phyloP scores from a whole-genome alignment of 345 rosid genomes.

The Garcia nutans region DNA sequence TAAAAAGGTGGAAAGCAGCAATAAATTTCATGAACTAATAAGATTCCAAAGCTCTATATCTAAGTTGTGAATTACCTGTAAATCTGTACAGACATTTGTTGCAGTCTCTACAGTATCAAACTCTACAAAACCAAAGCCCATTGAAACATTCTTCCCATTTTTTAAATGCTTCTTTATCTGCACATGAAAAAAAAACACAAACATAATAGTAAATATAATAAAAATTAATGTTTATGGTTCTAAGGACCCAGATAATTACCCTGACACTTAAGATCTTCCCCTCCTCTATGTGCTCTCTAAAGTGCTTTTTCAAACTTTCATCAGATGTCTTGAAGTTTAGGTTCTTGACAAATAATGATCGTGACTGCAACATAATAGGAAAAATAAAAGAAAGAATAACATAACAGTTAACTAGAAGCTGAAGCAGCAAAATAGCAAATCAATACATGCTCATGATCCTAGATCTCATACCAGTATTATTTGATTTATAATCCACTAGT shows the following conservation, averaged over 20 bases:
- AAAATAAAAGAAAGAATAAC: constrained; percentile 30
- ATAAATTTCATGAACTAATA: background rate
- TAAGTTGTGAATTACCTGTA: constrained; percentile 54
- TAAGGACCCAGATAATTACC: constrained; percentile 44
- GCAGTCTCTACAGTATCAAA: constrained; percentile 84
- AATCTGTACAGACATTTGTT: constrained; percentile 54
- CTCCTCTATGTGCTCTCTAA: constrained; percentile 55
- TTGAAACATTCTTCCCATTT: constrained; percentile 76
- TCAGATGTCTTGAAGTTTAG: constrained; percentile 89
- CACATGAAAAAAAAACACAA: constrained; percentile 12
- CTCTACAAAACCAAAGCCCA: constrained; percentile 91
- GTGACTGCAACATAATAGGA: constrained; percentile 54
- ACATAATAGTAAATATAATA: constrained; percentile 19
- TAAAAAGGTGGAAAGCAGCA: constrained; percentile 2
- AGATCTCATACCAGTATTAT: background rate
- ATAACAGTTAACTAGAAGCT: background rate
- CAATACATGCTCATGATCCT: background rate
- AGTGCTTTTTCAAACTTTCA: constrained; percentile 71
- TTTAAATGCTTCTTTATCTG: constrained; percentile 85
- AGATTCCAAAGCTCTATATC: background rate
- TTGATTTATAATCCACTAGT: background rate
- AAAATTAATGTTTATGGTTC: background rate
- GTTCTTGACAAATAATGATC: constrained; percentile 82
- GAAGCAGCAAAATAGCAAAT: background rate
- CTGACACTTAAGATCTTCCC: constrained; percentile 73